Conservation (phyloP, 2,329 filamentous ascomycete genomes). For the Apiospora aurea region DNA sequence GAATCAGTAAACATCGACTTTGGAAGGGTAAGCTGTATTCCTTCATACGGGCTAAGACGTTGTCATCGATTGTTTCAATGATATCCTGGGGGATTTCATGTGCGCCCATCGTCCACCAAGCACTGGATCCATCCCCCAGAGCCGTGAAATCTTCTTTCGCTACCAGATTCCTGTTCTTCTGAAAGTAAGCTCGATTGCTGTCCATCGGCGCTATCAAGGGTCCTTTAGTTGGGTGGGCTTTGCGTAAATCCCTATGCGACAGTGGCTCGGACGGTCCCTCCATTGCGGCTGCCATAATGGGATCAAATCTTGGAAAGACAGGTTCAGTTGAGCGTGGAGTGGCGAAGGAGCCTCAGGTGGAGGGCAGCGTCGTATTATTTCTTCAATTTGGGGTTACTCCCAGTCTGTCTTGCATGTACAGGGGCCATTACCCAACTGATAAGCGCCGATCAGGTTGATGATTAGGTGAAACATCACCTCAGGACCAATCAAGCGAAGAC, state of each 20-base stretch:
- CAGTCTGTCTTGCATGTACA: background rate
- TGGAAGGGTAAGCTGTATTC: background rate
- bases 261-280: background rate
- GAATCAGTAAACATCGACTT: too few species aligned
- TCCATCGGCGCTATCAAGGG: background rate
- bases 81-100: background rate
- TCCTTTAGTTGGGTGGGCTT: too few species aligned
- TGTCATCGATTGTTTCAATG: background rate
- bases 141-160: background rate
- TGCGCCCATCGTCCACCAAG: background rate
- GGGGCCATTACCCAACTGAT: background rate
- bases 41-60: background rate
- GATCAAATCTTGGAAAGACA: too few species aligned
- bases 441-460: background rate
- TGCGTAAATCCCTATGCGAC: too few species aligned
- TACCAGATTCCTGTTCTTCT: fast-evolving
- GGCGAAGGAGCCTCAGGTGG: too few species aligned
- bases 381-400: too few species aligned
- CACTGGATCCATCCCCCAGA: background rate
- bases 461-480: background rate
- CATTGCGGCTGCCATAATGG: background rate
- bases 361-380: too few species aligned
- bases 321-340: too few species aligned
- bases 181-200: background rate
- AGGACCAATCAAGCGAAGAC: background rate